Evolutionary conservation across 495 filamentous ascomycete genomes (phyloP), one percentile per base, ranked within the genome.

Genomic region (Hyaloscypha bicolor): DNA sequence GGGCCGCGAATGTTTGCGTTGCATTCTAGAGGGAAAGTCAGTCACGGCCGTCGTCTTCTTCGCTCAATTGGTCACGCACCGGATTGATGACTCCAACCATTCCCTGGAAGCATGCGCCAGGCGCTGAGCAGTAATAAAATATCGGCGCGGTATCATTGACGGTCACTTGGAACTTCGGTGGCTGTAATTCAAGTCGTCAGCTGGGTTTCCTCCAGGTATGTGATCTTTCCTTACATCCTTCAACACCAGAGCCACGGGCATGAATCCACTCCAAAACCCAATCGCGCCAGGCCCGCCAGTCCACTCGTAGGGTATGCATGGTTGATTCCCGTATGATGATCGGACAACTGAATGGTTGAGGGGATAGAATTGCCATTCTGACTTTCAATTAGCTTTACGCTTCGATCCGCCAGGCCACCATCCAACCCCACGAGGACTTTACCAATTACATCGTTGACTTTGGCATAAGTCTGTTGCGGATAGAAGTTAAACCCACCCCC

Each of bases 271-370:
- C 66, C 69, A 84, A 72, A 88, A 87, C 6, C 82, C 82, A 1
- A 70, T 63, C 56, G 77, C 77, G 35, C 76, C 71, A 42, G 64
- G 56, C 25, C 25, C 25, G 2, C 74, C 76, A 19, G 78, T 78
- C 39, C 79, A 68, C 62, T 88, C 86, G 66, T 85, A 87, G 6
- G 86, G 86, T 42, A 89, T 81, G 65, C 88, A 90, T 64, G 88
- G 84, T 48, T 73, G 76, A 32, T 72, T 72, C 12, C 55, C 37
- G 69, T 80, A 90, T 25, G 79, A 84, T 21, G 85, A 83, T 42
- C 83, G 78, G 9, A 79, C 82, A 12, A 90, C 87, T 4, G 84
- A 83, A 68, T 89, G 87, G 69, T 86, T 86, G 66, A 74, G 69
- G 11, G 88, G 84, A 70, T 79, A 89, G 78, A 90, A 88, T 22